Evolutionary conservation across 805 yeast genomes (phyloP).

Genomic region (Lipomyces yamadae): DNA sequence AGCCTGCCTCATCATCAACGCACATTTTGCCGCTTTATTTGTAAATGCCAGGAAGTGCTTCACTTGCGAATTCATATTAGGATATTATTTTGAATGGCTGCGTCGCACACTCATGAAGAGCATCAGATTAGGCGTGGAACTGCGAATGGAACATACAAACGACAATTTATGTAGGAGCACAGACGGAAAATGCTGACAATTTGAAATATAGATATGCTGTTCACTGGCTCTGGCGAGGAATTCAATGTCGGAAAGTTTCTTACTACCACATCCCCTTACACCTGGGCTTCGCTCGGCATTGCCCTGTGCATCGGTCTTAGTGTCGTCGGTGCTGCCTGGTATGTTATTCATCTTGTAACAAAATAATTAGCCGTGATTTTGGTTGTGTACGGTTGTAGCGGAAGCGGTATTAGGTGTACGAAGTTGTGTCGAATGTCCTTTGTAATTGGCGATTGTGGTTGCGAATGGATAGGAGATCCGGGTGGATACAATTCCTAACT

Average conservation of each 20-base stretch:
- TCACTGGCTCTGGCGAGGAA: conserved; percentile 89
- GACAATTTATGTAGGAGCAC: not conserved
- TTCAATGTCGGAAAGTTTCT: conserved; percentile 91
- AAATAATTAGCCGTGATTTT: not conserved
- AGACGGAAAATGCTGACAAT: conserved; percentile 2
- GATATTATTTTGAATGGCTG: not conserved
- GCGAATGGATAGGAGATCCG: not conserved
- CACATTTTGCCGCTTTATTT: not conserved
- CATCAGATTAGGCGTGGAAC: not conserved
- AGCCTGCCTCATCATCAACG: not conserved
- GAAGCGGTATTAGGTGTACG: not conserved
- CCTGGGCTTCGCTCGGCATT: conserved; percentile 96
- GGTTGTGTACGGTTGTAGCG: not conserved
- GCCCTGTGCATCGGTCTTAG: conserved; percentile 89
- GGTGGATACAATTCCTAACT: conserved; percentile 5
- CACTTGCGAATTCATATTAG: not conserved
- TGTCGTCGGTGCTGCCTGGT: conserved; percentile 98
- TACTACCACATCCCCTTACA: conserved; percentile 84
- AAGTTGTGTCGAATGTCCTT: not conserved
- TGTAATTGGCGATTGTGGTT: not conserved
- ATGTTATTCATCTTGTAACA: conserved; percentile 24
- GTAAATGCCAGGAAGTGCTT: not conserved
- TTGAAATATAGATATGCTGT: conserved; percentile 57
- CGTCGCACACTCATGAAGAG: not conserved
- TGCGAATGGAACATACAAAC: not conserved